These are phyloP conservation scores for Penicillium sp. DNA, from an alignment of 2,329 filamentous ascomycete genomes.

Conservation along the genomic window DNA sequence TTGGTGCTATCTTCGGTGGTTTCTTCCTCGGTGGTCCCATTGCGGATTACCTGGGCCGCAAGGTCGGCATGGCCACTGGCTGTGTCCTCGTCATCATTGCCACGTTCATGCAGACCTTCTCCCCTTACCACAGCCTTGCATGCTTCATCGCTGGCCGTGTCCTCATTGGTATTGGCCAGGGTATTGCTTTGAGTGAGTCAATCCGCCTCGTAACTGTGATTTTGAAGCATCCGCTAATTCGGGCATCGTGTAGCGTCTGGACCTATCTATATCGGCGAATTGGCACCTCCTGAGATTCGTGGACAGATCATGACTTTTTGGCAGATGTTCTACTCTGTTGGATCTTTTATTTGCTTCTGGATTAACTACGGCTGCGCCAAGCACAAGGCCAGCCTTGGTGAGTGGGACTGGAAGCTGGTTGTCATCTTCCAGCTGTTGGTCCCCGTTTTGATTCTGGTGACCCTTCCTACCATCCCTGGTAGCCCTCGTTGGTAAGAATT, in stretches of 20 bases:
- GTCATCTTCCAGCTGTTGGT: slow-evolving; percentile 73
- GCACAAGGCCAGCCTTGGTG: slow-evolving; percentile 57
- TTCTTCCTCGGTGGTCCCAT: slow-evolving; percentile 69
- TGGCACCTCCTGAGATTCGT: slow-evolving; percentile 64
- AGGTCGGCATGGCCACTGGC: slow-evolving; percentile 65
- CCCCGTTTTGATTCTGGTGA: slow-evolving; percentile 61
- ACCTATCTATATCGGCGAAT: slow-evolving; percentile 70
- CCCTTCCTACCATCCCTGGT: slow-evolving; percentile 68
- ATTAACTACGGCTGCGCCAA: slow-evolving; percentile 65
- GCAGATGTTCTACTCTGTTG: slow-evolving; percentile 68
- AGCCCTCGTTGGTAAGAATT: slow-evolving; percentile 61
- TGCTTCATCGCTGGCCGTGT: slow-evolving; percentile 70
- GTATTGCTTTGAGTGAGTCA: slow-evolving; percentile 61
- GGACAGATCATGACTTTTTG: slow-evolving; percentile 70
- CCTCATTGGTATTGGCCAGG: slow-evolving; percentile 70
- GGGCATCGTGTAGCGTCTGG: slow-evolving; percentile 54
- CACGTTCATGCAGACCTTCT: slow-evolving; percentile 68
- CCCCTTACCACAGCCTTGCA: slow-evolving; percentile 61
- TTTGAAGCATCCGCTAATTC: slow-evolving; percentile 8
- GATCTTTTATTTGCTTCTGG: slow-evolving; percentile 66
- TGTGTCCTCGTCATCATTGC: slow-evolving; percentile 66
- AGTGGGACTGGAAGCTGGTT: slow-evolving; percentile 75
- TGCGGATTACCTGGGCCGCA: slow-evolving; percentile 63
- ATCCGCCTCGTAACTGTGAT: neutral
- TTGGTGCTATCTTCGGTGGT: slow-evolving; percentile 69